These are phyloP conservation scores for Benincasa hispida DNA, from an alignment of 306 rosid genomes.

Conservation along the genomic window DNA sequence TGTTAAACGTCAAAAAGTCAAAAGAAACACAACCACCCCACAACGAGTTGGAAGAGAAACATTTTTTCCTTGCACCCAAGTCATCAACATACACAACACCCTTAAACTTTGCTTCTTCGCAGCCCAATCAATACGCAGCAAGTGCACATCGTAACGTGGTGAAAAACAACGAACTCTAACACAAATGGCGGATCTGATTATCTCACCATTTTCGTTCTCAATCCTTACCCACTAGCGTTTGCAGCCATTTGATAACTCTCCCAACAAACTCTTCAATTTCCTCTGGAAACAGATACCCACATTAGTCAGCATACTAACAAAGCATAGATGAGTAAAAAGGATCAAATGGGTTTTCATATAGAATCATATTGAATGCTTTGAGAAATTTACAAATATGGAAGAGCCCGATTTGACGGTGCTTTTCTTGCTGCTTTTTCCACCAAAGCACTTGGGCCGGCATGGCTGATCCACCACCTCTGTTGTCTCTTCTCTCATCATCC, in stretches of 20 bases:
- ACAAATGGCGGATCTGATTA: not conserved
- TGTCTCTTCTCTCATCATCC: not conserved
- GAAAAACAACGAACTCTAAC: not conserved
- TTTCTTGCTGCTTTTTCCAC: not conserved
- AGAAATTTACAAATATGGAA: not conserved
- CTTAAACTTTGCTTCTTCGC: too few species aligned
- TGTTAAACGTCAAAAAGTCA: not conserved
- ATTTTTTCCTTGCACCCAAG: too few species aligned
- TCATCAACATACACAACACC: too few species aligned
- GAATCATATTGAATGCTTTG: not conserved
- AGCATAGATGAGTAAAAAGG: not conserved
- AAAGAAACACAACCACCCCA: not conserved
- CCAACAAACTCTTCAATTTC: not conserved
- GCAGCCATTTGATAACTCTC: slow-evolving; percentile 1
- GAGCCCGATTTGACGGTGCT: not conserved
- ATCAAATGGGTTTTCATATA: not conserved
- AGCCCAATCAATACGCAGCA: too few species aligned
- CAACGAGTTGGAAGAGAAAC: not conserved
- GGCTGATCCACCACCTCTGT: not conserved
- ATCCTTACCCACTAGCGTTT: not conserved
- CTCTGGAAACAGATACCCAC: not conserved
- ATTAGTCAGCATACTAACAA: not conserved
- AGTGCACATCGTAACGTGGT: not conserved
- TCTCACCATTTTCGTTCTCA: not conserved
- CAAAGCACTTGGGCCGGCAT: not conserved